Base-by-base conservation (phyloP, 148 eudicot species). In the Amaranthus hypochondriacus region DNA sequence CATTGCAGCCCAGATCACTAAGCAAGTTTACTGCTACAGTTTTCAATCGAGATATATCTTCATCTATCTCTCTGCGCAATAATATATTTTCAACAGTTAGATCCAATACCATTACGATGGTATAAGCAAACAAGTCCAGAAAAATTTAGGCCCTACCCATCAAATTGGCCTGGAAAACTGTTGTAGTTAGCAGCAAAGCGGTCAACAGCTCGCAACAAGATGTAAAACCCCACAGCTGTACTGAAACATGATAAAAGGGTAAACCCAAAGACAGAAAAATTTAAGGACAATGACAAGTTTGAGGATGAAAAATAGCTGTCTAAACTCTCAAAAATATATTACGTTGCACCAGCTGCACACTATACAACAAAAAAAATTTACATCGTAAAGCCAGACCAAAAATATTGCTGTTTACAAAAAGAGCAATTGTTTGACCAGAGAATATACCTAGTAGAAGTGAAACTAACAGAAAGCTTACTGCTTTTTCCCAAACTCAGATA, bases 171-270 rank as follows among this genome's bases (percentile, higher is more conserved):
- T 50, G 98, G 98, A 74, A 89, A 94, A 79, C 86, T 72, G 63
- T 91, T 91, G 75, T 85, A 91, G 87, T 88, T 94, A 8, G 89
- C 82, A 72, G 85, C 81, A 83, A 88, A 91, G 49, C 93, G 95
- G 68, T 94, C 98, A 76, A 81, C 98, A 42, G 98, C 98, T 75
- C 98, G 88, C 68, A 91, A 84, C 72, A 94, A 84, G 84, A 94
- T 85, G 70, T 94, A 94, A 74, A 94, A 89, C 70, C 98, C 98
- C 49, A 85, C 92, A 66, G 98, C 97, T 77, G 77, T 76, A 79
- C 98, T 94, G 97, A 81, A 77, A 69, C 66, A 73, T 46, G 65
- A 18, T 67, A 67, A 61, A 12, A 47, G n/a, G 65, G 50, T 4
- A 12, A 28, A 15, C 39, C 39, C 12, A 21, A 52, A n/a, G 13